These are phyloP conservation scores for Starmera amethionina DNA, from an alignment of 805 yeast species.

Conservation along the genomic window DNA sequence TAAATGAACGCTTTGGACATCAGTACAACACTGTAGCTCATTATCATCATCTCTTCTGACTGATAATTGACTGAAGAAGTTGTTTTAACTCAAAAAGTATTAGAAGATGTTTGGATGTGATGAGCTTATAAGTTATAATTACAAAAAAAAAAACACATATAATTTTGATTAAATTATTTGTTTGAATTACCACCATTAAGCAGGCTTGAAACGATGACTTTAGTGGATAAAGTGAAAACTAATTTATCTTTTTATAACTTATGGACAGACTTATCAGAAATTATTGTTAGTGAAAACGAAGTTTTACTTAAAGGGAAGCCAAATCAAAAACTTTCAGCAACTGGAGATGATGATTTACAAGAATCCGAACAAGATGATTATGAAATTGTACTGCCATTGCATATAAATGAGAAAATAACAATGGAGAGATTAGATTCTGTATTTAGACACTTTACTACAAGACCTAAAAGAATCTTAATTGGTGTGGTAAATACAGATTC, in stretches of 20 bases:
- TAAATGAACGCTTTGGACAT: too few relatives aligned
- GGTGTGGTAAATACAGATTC: conserved; percentile 59
- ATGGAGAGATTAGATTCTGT: conserved; percentile 29
- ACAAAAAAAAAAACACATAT: not conserved
- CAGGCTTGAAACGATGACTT: too few relatives aligned
- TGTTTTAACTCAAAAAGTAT: not conserved
- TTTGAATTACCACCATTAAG: too few relatives aligned
- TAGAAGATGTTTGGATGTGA: not conserved
- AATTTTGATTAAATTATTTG: too few relatives aligned
- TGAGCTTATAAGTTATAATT: not conserved
- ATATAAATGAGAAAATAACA: conserved; percentile 21
- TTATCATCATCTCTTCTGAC: too few relatives aligned
- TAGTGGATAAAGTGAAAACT: conserved; percentile 9
- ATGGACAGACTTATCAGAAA: conserved; percentile 14
- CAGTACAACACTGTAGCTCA: too few relatives aligned
- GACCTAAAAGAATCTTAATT: conserved; percentile 38
- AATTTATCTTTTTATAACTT: conserved; percentile 13
- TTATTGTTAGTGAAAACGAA: conserved; percentile 1
- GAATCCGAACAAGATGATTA: too few relatives aligned
- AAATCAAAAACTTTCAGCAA: conserved; percentile 10
- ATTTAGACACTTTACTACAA: conserved; percentile 22
- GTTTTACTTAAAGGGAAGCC: conserved; percentile 13
- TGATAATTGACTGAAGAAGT: not conserved
- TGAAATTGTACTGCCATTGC: conserved; percentile 26
- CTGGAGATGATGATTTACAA: not conserved